Evolutionary conservation across 1,284 basidiomycete genomes (phyloP).

Genomic region (Exobasidium rhododendri): DNA sequence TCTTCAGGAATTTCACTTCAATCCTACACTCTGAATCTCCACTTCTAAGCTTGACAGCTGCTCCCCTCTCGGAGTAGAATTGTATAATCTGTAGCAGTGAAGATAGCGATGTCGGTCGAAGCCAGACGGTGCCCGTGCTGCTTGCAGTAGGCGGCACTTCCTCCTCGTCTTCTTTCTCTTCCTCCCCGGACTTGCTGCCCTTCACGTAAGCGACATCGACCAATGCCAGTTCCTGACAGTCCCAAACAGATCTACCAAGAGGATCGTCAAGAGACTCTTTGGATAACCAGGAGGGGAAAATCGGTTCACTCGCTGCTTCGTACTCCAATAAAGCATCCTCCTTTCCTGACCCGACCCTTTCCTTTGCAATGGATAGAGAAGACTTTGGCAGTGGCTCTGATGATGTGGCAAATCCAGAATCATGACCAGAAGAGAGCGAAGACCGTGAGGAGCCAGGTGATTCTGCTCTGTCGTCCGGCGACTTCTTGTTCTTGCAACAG

Average conservation of each 20-base stretch:
- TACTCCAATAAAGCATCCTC: conserved; percentile 51
- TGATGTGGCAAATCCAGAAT: conserved; percentile 11
- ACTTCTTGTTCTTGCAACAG: conserved; percentile 35
- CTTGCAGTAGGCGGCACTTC: conserved; percentile 17
- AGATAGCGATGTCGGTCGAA: conserved; percentile 37
- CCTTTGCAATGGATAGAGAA: conserved; percentile 14
- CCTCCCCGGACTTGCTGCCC: conserved; percentile 2
- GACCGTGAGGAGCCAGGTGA: not conserved
- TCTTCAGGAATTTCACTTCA: conserved; percentile 45
- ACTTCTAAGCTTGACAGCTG: conserved; percentile 36
- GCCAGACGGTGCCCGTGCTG: conserved; percentile 31
- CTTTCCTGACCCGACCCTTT: conserved; percentile 15
- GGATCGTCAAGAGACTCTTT: conserved; percentile 23
- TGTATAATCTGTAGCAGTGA: conserved; percentile 23
- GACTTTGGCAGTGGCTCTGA: conserved; percentile 17
- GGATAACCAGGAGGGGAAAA: conserved; percentile 53
- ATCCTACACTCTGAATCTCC: conserved; percentile 48
- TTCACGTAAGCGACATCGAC: conserved; percentile 20
- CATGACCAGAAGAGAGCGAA: conserved; percentile 7
- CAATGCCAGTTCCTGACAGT: conserved; percentile 38
- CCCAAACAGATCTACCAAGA: conserved; percentile 18
- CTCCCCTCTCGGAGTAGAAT: conserved; percentile 14
- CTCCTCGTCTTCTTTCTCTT: conserved; percentile 21
- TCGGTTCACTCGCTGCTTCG: conserved; percentile 50
- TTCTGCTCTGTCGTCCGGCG: not conserved